Evolutionary conservation across 306 rosid species (phyloP), one percentile per base, ranked within the genome.

Genomic region (Rosa chinensis): DNA sequence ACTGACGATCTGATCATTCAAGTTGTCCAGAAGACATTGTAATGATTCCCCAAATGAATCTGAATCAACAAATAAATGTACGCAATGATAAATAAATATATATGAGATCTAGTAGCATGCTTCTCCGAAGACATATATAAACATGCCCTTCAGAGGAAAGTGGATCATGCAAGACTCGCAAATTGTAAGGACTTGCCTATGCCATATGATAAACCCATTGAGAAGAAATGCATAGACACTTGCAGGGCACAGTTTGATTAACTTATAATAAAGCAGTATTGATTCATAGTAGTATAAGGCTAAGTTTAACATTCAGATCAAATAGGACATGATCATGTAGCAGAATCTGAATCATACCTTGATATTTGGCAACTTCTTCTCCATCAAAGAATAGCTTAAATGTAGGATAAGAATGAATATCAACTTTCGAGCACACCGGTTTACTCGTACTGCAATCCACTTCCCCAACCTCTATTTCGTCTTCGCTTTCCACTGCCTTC

Each of bases 361-460:
- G 78, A 84, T 89, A 95, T 80, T 77, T 90, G 4, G 91, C 89
- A 74, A 87, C 95, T 82, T 92, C 98, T 86, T 95, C 99, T 12
- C 97, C 99, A 11, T 92, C 91, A 79, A 91, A 95, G 59, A 95
- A 95, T 55, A 92, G 80, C 86, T 92, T 95, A 84, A 95, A 95
- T 12, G 97, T 95, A 47, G 98, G 99, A 91, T 95, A 95, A 8
- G 99, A 91, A 81, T 95, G 99, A 81, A 95, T 92, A 82, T 95
- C 92, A 73, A 79, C 97, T 85, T 92, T 91, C 3, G 88, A 10
- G 80, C 98, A 95, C n/a, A 92, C 95, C 6, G 89, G 74, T 80
- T 92, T 95, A 16, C 86, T 83, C 0, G 87, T 78, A 66, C 92
- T 87, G 5, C 98, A 95, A 85, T 95, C 97, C 48, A 95, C 98